Evolutionary conservation across 2,329 filamentous ascomycete species (phyloP).

Genomic region (Aspergillus pseudonomiae): DNA sequence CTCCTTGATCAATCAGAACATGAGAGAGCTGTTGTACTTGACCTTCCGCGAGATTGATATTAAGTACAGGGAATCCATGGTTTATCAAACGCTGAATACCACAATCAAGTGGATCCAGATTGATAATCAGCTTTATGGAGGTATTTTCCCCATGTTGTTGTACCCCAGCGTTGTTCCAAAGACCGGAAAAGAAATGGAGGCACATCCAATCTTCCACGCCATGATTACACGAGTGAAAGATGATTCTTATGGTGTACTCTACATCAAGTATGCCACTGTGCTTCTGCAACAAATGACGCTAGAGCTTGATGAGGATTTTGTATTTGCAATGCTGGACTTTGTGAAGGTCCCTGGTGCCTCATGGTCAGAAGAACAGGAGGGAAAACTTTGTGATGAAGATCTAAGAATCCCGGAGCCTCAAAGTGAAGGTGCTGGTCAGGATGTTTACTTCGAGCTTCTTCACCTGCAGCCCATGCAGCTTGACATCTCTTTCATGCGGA

Average conservation of each 20-base stretch:
- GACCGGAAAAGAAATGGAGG: slow-evolving; percentile 92
- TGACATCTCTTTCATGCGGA: slow-evolving; percentile 94
- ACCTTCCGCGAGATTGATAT: slow-evolving; percentile 90
- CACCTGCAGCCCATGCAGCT: slow-evolving; percentile 99
- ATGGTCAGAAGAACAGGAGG: slow-evolving; percentile 82
- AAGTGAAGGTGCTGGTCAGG: slow-evolving; percentile 79
- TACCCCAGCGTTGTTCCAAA: slow-evolving; percentile 98
- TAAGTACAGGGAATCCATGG: slow-evolving; percentile 86
- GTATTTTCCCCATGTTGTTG: slow-evolving; percentile 94
- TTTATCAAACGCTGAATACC: slow-evolving; percentile 88
- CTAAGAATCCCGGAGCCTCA: slow-evolving; percentile 91
- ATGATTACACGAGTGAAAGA: slow-evolving; percentile 96
- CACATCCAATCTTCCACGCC: slow-evolving; percentile 89
- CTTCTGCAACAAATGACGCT: slow-evolving; percentile 97
- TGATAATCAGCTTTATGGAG: slow-evolving; percentile 97
- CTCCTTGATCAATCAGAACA: slow-evolving; percentile 87
- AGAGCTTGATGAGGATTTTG: slow-evolving; percentile 96
- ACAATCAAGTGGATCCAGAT: slow-evolving; percentile 99
- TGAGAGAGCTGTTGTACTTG: slow-evolving; percentile 90
- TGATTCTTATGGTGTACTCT: slow-evolving; percentile 94
- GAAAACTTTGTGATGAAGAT: slow-evolving; percentile 83
- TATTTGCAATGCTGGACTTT: slow-evolving; percentile 93
- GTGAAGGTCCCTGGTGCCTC: slow-evolving; percentile 88
- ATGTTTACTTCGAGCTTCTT: slow-evolving; percentile 96
- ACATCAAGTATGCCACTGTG: slow-evolving; percentile 96